A percentile compares a stretch with the other conserved stretches of the same genome.
Evolutionary conservation across 2,329 filamentous ascomycete genomes (phyloP).

Genomic region (Emmonsiellopsis sp.): DNA sequence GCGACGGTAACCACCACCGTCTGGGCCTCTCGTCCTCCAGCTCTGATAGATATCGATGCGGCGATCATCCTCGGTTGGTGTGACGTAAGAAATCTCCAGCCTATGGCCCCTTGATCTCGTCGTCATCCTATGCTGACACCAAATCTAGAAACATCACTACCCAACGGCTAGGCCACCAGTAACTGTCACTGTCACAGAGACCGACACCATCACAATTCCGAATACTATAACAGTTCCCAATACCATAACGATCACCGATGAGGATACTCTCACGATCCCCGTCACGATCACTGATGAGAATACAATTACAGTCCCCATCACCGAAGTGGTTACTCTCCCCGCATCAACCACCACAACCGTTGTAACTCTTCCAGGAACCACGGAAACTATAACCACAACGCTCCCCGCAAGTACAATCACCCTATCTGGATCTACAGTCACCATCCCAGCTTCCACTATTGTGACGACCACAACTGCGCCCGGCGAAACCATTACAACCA

Average conservation of each 20-base stretch:
- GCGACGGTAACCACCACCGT: not conserved
- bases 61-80: not conserved
- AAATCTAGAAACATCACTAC: not conserved
- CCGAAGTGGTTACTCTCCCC: slow-evolving; percentile 4
- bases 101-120: not conserved
- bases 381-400: slow-evolving; percentile 1
- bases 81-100: not conserved
- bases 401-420: slow-evolving; percentile 11
- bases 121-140: not conserved
- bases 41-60: not conserved
- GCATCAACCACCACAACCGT: slow-evolving; percentile 2
- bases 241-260: slow-evolving; percentile 7
- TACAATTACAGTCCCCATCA: slow-evolving; percentile 3
- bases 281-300: slow-evolving; percentile 12
- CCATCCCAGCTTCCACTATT: slow-evolving; percentile 7
- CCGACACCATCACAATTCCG: slow-evolving; percentile 4
- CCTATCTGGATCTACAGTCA: slow-evolving; percentile 6
- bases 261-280: slow-evolving; percentile 12
- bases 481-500: slow-evolving; percentile 12
- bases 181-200: slow-evolving; percentile 10
- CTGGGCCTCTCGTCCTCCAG: not conserved
- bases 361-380: slow-evolving; percentile 6
- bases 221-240: not conserved
- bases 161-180: not conserved
- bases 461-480: slow-evolving; percentile 13